These are phyloP conservation scores for Whalleya microplaca DNA, from an alignment of 2,329 filamentous ascomycete species.

Conservation along the genomic window DNA sequence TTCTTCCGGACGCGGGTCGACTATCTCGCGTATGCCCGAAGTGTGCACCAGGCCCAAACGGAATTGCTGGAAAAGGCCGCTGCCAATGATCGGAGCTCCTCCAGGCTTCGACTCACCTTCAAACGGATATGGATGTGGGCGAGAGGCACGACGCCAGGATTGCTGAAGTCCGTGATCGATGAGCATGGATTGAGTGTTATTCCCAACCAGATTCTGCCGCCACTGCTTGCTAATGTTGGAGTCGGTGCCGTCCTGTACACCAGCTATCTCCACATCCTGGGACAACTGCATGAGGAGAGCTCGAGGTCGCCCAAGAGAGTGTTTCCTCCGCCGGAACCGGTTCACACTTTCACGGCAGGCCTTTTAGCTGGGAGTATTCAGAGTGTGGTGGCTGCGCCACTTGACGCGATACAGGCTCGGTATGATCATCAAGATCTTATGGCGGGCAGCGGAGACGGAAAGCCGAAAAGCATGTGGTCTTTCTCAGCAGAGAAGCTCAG, in stretches of 20 bases:
- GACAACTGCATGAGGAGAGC: slow-evolving; percentile 67
- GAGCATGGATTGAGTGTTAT: slow-evolving; percentile 76
- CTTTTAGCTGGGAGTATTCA: slow-evolving; percentile 71
- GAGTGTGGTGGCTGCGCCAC: slow-evolving; percentile 71
- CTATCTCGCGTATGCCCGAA: slow-evolving; percentile 67
- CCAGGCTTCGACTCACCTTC: slow-evolving; percentile 38
- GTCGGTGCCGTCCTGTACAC: slow-evolving; percentile 78
- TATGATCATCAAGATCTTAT: slow-evolving; percentile 64
- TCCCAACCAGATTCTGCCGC: slow-evolving; percentile 76
- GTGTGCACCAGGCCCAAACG: slow-evolving; percentile 52
- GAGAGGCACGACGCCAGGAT: slow-evolving; percentile 69
- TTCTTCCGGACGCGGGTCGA: slow-evolving; percentile 92
- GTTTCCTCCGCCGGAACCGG: slow-evolving; percentile 69
- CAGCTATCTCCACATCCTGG: slow-evolving; percentile 72
- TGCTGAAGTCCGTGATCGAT: slow-evolving; percentile 68
- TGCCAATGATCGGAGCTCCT: slow-evolving; percentile 40
- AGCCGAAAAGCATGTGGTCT: slow-evolving; percentile 70
- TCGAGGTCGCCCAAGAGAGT: slow-evolving; percentile 60
- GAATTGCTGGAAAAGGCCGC: slow-evolving; percentile 42
- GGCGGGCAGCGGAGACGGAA: slow-evolving; percentile 43
- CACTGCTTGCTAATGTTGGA: slow-evolving; percentile 72
- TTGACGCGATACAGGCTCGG: slow-evolving; percentile 75
- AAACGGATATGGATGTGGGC: slow-evolving; percentile 53
- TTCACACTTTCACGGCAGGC: slow-evolving; percentile 70
- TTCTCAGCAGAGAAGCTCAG: slow-evolving; percentile 69